phyloP scores from a whole-genome alignment of 1,284 basidiomycete species.

The Sanghuangporus sanghuang region DNA sequence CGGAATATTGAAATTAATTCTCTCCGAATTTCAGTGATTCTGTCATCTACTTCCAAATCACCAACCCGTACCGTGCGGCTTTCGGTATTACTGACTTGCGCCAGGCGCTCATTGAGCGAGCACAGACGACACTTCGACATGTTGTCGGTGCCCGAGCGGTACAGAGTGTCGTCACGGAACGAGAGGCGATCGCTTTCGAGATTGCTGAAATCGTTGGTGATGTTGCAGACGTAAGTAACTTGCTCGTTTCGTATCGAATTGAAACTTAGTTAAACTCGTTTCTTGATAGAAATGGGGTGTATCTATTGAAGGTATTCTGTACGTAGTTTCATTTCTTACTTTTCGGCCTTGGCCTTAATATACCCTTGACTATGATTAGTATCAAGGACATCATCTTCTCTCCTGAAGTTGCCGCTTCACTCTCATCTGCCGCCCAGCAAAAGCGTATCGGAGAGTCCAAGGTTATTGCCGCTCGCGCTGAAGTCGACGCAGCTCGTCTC shows the following conservation, averaged over 20 bases:
- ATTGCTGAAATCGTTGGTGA: constrained; percentile 92
- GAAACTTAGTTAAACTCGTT: background rate
- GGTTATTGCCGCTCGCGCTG: constrained; percentile 93
- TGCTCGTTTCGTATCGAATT: background rate
- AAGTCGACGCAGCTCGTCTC: constrained; percentile 90
- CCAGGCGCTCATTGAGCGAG: constrained; percentile 85
- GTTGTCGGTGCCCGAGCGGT: constrained; percentile 89
- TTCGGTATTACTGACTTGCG: constrained; percentile 90
- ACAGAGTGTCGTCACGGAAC: constrained; percentile 84
- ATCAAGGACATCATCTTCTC: constrained; percentile 95
- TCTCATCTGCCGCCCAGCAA: constrained; percentile 91
- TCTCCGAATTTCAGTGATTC: constrained; percentile 55
- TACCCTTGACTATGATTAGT: constrained; percentile 17
- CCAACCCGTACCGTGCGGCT: constrained; percentile 83
- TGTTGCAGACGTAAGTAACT: constrained; percentile 52
- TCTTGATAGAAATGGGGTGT: constrained; percentile 81
- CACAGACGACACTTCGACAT: constrained; percentile 92
- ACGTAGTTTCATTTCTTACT: background rate
- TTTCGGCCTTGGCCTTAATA: background rate
- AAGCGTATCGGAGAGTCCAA: constrained; percentile 94
- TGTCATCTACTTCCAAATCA: constrained; percentile 88
- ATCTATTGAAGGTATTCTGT: constrained; percentile 86
- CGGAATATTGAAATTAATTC: background rate
- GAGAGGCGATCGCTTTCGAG: constrained; percentile 93
- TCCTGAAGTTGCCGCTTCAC: constrained; percentile 83